Conservation (phyloP, 371 early-diverging fungal species). For the Mucor saturninus region DNA sequence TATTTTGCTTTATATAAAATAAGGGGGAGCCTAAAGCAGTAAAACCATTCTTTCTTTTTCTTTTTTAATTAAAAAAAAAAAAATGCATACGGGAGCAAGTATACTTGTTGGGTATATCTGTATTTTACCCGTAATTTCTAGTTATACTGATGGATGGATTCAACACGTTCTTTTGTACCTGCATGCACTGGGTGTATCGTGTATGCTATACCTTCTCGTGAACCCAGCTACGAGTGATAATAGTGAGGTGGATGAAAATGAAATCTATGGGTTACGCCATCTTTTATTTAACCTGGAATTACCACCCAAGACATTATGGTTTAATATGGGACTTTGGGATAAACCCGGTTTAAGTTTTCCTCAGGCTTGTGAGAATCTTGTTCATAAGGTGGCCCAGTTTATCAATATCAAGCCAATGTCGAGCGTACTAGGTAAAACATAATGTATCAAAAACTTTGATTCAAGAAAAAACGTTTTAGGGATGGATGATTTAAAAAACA, state of each 20-base stretch:
- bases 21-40: no score
- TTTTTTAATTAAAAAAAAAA: neutral
- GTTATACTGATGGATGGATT: neutral
- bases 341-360: constrained; percentile 20
- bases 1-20: no score
- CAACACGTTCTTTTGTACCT: constrained; percentile 26
- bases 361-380: constrained; percentile 40
- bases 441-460: no score
- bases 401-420: constrained; percentile 16
- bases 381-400: constrained; percentile 21
- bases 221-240: neutral
- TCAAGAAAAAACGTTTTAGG: no score
- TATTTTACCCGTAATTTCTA: constrained; percentile 9
- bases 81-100: constrained; percentile 1
- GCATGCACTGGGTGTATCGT: constrained; percentile 37
- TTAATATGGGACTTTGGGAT: constrained; percentile 56
- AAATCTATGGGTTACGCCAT: constrained; percentile 44
- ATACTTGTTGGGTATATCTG: constrained; percentile 9
- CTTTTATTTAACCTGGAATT: constrained; percentile 38
- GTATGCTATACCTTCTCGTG: constrained; percentile 1
- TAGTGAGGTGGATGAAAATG: constrained; percentile 8
- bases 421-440: constrained; percentile 37
- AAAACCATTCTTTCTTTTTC: neutral
- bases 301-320: constrained; percentile 49
- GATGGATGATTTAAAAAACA: no score